Percentiles rank a stretch among this genome's conserved stretches.
phyloP scores from a whole-genome alignment of 148 eudicot genomes.

The Rhododendron kiyosumense region DNA sequence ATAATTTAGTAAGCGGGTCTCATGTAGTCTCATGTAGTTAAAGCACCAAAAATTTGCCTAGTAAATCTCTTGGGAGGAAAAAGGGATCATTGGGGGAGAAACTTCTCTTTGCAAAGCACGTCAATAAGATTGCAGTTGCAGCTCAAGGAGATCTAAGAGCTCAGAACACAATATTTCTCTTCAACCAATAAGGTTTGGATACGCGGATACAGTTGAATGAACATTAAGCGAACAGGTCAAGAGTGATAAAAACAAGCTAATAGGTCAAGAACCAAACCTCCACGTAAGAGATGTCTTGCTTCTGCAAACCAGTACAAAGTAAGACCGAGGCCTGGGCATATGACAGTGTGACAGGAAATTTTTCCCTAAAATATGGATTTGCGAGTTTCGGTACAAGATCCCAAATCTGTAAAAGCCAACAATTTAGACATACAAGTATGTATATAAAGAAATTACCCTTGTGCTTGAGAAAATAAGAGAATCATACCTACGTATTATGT shows the following conservation, averaged over 20 bases:
- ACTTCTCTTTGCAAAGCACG: not conserved
- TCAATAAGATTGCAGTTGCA: not conserved
- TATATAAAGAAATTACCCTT: not conserved
- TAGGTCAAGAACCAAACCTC: constrained; percentile 44
- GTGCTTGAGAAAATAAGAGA: not conserved
- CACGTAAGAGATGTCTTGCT: constrained; percentile 47
- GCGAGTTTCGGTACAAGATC: constrained; percentile 47
- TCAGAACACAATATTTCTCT: not conserved
- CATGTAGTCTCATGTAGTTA: not conserved
- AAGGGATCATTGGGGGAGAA: not conserved
- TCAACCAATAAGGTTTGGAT: not conserved
- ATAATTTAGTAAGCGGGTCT: not conserved
- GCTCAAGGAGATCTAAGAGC: not conserved
- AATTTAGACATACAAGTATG: not conserved
- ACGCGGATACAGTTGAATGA: not conserved
- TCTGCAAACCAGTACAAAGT: constrained; percentile 87
- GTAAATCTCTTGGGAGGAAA: not conserved
- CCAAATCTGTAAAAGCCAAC: constrained; percentile 44
- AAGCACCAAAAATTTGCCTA: not conserved
- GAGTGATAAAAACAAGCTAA: not conserved
- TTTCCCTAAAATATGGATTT: constrained; percentile 58
- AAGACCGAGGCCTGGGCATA: constrained; percentile 81
- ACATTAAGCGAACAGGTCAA: not conserved
- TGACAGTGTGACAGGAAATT: constrained; percentile 70
- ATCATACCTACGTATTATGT: not conserved